Evolutionary conservation across 2,329 filamentous ascomycete species (phyloP).

Genomic region (Phoma sp.): DNA sequence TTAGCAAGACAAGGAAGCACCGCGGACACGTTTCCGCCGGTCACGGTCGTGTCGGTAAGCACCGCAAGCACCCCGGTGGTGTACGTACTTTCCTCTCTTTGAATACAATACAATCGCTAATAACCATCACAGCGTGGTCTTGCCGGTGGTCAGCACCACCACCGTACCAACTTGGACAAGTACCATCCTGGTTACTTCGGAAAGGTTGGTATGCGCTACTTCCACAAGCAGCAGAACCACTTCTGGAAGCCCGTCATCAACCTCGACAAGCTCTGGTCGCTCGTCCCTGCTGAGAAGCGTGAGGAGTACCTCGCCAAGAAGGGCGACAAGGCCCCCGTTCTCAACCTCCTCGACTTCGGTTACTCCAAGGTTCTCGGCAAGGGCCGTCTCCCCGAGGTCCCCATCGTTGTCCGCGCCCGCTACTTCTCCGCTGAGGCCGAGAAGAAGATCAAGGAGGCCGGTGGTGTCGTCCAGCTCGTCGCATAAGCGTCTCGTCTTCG

Average conservation of each 20-base stretch:
- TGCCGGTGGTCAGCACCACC: constrained; percentile 99
- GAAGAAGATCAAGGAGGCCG: constrained; percentile 98
- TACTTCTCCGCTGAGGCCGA: constrained; percentile 97
- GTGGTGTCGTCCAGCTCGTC: constrained; percentile 94
- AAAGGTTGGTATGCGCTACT: constrained; percentile 74
- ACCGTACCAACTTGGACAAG: constrained; percentile 90
- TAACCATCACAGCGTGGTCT: constrained; percentile 60
- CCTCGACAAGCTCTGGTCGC: constrained; percentile 98
- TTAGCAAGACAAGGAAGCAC: too few species aligned
- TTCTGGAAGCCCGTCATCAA: constrained; percentile 99
- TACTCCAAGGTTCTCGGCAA: constrained; percentile 99
- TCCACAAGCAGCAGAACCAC: constrained; percentile 94
- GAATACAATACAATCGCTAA: too few species aligned
- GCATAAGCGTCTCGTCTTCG: constrained; percentile 64
- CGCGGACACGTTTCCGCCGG: constrained; percentile 76
- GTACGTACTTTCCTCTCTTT: constrained; percentile 51
- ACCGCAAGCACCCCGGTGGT: constrained; percentile 85
- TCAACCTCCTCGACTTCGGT: constrained; percentile 95
- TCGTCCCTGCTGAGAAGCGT: constrained; percentile 90
- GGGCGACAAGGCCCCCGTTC: constrained; percentile 91
- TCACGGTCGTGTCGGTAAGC: constrained; percentile 98
- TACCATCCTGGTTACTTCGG: constrained; percentile 99
- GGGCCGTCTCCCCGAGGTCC: constrained; percentile 91
- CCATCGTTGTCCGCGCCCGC: constrained; percentile 90
- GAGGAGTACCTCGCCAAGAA: constrained; percentile 88